These are phyloP conservation scores for Penicillium sp. DNA, from an alignment of 2,329 filamentous ascomycete species.

Conservation along the genomic window DNA sequence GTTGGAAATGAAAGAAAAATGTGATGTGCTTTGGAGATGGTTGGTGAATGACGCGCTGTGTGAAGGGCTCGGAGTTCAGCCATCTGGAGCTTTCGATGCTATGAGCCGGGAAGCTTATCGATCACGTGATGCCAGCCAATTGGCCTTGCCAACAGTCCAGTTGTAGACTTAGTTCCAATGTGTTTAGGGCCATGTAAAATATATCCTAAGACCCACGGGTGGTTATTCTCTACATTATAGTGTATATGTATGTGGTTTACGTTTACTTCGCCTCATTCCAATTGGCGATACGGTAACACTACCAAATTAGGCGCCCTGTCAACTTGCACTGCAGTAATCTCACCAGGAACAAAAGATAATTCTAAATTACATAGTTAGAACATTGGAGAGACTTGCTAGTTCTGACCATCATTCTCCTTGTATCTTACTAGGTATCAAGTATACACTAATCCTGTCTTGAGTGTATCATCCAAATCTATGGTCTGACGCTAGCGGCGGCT, in stretches of 20 bases:
- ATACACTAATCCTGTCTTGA: not conserved
- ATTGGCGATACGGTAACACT: not conserved
- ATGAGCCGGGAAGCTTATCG: conserved; percentile 6
- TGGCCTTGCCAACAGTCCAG: not conserved
- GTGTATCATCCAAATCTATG: conserved; percentile 2
- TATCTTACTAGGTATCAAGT: not conserved
- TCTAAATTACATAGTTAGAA: not conserved
- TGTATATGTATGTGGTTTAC: too few species aligned
- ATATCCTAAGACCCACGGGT: not conserved
- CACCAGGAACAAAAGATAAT: not conserved
- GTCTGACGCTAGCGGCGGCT: conserved; percentile 6
- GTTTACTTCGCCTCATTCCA: not conserved
- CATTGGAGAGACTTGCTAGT: not conserved
- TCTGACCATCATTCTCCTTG: too few species aligned
- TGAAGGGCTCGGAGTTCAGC: conserved; percentile 16
- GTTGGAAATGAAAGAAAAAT: not conserved
- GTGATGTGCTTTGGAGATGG: conserved; percentile 1
- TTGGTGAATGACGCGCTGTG: conserved; percentile 11
- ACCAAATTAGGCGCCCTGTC: not conserved
- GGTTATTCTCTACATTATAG: not conserved
- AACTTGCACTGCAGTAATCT: not conserved
- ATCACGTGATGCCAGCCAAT: conserved; percentile 4
- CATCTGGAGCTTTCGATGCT: conserved; percentile 16
- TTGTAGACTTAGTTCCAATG: not conserved
- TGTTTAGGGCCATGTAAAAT: not conserved